Conservation (phyloP, 2,329 filamentous ascomycete species). For the Myriosclerotinia duriaeana region DNA sequence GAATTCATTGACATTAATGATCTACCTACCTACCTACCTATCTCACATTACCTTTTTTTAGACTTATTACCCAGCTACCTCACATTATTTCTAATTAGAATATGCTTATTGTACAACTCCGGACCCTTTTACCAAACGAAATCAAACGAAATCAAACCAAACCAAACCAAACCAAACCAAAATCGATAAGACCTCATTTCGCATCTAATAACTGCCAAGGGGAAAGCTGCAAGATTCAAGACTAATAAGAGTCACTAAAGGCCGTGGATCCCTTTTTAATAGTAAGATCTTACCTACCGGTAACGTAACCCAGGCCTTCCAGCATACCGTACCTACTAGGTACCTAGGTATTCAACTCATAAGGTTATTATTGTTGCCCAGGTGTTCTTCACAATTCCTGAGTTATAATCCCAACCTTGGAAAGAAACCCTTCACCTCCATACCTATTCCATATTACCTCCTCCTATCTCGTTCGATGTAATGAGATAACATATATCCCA, state of each 20-base stretch:
- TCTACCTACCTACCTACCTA: too few species aligned
- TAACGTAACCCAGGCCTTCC: neutral
- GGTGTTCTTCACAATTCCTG: too few species aligned
- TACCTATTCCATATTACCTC: neutral
- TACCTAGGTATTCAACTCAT: neutral
- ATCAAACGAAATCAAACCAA: neutral
- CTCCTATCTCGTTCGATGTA: slow-evolving; percentile 17
- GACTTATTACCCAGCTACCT: neutral
- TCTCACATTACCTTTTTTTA: neutral
- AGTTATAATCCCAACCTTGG: too few species aligned
- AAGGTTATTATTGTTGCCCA: too few species aligned
- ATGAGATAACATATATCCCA: slow-evolving; percentile 8
- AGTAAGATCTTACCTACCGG: too few species aligned
- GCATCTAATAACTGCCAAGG: neutral
- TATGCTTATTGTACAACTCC: slow-evolving; percentile 7
- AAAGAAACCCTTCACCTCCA: neutral
- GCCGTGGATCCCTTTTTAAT: slow-evolving; percentile 4
- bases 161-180: neutral
- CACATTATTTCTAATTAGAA: neutral
- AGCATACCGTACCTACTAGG: neutral
- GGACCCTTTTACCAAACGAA: neutral
- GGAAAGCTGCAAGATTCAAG: neutral
- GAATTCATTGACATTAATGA: too few species aligned
- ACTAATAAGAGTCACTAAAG: too few species aligned
- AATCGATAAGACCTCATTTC: slow-evolving; percentile 18